Percentiles rank a stretch among this genome's conserved stretches.
Conservation (phyloP, 768 basidiomycete species). For the Cantharellus anzutake region DNA sequence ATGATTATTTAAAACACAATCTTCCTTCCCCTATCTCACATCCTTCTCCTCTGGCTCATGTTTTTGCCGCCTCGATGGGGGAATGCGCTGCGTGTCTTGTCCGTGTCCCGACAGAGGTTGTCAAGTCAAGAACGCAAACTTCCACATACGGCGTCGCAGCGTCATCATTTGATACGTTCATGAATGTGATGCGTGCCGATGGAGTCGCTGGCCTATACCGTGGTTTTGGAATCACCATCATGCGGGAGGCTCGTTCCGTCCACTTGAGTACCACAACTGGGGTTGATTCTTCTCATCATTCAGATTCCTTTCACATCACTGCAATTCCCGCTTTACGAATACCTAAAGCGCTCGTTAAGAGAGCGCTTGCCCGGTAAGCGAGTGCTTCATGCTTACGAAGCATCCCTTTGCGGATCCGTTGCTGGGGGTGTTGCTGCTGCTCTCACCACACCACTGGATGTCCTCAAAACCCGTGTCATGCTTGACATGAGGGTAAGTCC, state of each 20-base stretch:
- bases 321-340: slow-evolving; percentile 91
- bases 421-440: slow-evolving; percentile 84
- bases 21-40: slow-evolving; percentile 37
- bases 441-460: slow-evolving; percentile 85
- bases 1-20: slow-evolving; percentile 70
- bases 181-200: slow-evolving; percentile 17
- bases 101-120: slow-evolving; percentile 30
- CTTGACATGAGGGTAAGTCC: slow-evolving; percentile 58
- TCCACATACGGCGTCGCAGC: slow-evolving; percentile 19
- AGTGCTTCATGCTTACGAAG: slow-evolving; percentile 24
- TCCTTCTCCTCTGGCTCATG: slow-evolving; percentile 46
- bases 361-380: slow-evolving; percentile 27
- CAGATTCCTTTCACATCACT: slow-evolving; percentile 94
- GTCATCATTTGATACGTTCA: slow-evolving; percentile 15
- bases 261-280: background rate
- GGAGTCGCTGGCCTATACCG: slow-evolving; percentile 27
- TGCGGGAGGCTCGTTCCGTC: slow-evolving; percentile 22
- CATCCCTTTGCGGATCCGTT: slow-evolving; percentile 71
- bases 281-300: background rate
- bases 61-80: slow-evolving; percentile 30
- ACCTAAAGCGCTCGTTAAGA: slow-evolving; percentile 54
- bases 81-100: slow-evolving; percentile 35
- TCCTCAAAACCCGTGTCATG: slow-evolving; percentile 97
- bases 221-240: slow-evolving; percentile 28
- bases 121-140: slow-evolving; percentile 28